Evolutionary conservation across 352 stramenopile genomes (phyloP).

Genomic region (Globisporangium viniferum): DNA sequence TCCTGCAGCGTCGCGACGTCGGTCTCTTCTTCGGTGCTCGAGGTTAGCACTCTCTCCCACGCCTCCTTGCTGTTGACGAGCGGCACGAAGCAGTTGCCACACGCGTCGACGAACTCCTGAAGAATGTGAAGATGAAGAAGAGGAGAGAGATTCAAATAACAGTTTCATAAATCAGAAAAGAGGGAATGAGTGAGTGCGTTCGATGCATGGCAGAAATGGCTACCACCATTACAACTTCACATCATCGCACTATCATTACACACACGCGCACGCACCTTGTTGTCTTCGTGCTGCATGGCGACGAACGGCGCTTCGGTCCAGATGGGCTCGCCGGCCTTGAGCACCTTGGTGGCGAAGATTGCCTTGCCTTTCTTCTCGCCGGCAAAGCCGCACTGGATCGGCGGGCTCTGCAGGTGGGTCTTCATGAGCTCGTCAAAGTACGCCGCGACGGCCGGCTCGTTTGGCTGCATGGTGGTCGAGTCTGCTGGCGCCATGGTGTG

Average conservation of each 20-base stretch:
- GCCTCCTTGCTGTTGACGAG: conserved; percentile 59
- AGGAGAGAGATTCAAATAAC: conserved; percentile 2
- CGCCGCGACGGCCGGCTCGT: conserved; percentile 36
- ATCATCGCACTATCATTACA: neutral
- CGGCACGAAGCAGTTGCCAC: conserved; percentile 77
- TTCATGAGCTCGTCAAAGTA: conserved; percentile 68
- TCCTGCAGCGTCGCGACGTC: conserved; percentile 43
- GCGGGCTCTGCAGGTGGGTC: conserved; percentile 43
- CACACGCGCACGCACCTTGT: conserved; percentile 38
- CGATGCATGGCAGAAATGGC: neutral
- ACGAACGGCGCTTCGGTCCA: conserved; percentile 62
- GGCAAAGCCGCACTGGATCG: conserved; percentile 49
- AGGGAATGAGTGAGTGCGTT: neutral
- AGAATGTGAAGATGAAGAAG: conserved; percentile 7
- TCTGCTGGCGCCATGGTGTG: conserved; percentile 4
- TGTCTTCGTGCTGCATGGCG: conserved; percentile 73
- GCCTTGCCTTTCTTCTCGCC: conserved; percentile 67
- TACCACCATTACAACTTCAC: neutral
- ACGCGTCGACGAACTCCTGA: conserved; percentile 68
- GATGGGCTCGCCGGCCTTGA: conserved; percentile 62
- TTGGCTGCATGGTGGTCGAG: conserved; percentile 35
- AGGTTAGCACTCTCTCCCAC: conserved; percentile 52
- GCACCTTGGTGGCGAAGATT: conserved; percentile 51
- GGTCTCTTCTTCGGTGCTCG: conserved; percentile 39
- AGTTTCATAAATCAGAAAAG: conserved; percentile 16